phyloP scores from a whole-genome alignment of 805 yeast species.

The Scheffersomyces lignosus region DNA sequence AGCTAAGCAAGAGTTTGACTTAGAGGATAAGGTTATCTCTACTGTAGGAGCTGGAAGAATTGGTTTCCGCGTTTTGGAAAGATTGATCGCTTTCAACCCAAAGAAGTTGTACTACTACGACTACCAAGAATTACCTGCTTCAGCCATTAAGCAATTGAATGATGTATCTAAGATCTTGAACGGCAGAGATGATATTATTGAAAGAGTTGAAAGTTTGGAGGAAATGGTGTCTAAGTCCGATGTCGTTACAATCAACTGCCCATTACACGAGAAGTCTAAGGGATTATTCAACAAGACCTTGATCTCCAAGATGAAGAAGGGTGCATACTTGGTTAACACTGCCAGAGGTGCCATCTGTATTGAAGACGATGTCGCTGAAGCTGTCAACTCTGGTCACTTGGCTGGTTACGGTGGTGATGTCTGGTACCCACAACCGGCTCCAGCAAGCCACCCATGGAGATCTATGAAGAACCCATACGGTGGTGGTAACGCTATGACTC shows the following conservation, averaged over 20 bases:
- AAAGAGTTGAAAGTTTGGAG: slow-evolving; percentile 58
- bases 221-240: slow-evolving; percentile 69
- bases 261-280: slow-evolving; percentile 67
- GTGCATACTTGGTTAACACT: slow-evolving; percentile 15
- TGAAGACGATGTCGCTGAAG: slow-evolving; percentile 73
- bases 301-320: slow-evolving; percentile 45
- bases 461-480: slow-evolving; percentile 61
- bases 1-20: slow-evolving; percentile 71
- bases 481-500: slow-evolving; percentile 84
- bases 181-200: slow-evolving; percentile 57
- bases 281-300: slow-evolving; percentile 68
- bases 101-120: slow-evolving; percentile 73
- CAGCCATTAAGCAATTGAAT: slow-evolving; percentile 42
- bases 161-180: slow-evolving; percentile 35
- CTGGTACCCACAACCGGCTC: slow-evolving; percentile 85
- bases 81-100: slow-evolving; percentile 71
- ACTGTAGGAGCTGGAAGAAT: slow-evolving; percentile 84
- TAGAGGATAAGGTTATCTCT: slow-evolving; percentile 75
- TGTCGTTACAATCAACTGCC: slow-evolving; percentile 74
- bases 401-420: slow-evolving; percentile 87
- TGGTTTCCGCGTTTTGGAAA: slow-evolving; percentile 72
- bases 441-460: slow-evolving; percentile 77
- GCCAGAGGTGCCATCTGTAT: slow-evolving; percentile 67
- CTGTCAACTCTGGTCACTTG: slow-evolving; percentile 64
- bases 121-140: slow-evolving; percentile 65